Base-by-base conservation (phyloP, 2,329 filamentous ascomycete species). In the Trichoderma pleuroti region DNA sequence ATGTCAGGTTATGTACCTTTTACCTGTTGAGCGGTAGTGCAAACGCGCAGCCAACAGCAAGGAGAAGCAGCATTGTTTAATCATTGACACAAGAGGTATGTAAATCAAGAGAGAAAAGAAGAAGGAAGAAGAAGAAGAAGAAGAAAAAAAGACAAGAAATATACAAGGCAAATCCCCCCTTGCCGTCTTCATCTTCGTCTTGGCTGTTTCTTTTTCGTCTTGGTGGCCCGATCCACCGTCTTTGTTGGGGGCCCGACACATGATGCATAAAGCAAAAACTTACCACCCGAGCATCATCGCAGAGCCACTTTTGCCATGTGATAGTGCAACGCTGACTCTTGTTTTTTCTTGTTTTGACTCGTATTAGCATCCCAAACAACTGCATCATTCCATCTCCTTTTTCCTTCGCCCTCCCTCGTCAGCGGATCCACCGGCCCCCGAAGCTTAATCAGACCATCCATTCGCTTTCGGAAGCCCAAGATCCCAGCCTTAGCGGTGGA, bases 401-500 rank as follows among this genome's bases (percentile, higher is more conserved):
- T 36, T 42, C 34, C 39, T 42, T 42, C 18, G 39, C 39, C 39
- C 16, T 42, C 39, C 18, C 16, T 42, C 64, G 36, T 60, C 54
- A 42, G 39, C 65, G 65, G 65, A 52, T 68, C 65, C 36, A 57
- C 54, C 65, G 39, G 10, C 18, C n/a, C 26, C 39, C 56, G 65
- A 32, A 52, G 39, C 65, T 67, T 67, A 59, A 67, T 59, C 64
- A 67, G 34, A 24, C 64, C 64, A 67, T 67, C 30, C 18, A 52
- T 11, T 57, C 64, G 52, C 64, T 59, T 59, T n/a, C 54, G 64
- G 64, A 67, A 59, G 52, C 36, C 26, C 24, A 16, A 32, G 52
- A n/a, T 46, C 36, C 64, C 34, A 67, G 64, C 64, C 64, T 59
- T 67, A 24, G 52, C 64, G 52, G 64, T 67, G 64, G 64, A 67